Evolutionary conservation across 2,329 filamentous ascomycete genomes (phyloP).

Genomic region (Rhynchosporium secalis): DNA sequence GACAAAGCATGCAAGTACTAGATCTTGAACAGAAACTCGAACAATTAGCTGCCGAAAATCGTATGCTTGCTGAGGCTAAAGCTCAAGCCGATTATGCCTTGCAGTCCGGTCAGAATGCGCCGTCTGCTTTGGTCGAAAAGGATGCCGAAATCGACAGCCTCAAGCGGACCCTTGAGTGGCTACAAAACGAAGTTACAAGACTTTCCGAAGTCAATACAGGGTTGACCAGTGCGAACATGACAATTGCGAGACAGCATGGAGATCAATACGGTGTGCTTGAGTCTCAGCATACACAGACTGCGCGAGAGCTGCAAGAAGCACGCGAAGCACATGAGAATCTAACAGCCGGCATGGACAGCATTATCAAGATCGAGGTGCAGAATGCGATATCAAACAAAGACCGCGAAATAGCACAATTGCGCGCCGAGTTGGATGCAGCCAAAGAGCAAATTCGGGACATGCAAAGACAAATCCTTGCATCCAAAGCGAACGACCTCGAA

Average conservation of each 20-base stretch:
- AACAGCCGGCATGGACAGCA: conserved; percentile 61
- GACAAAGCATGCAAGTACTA: conserved; percentile 95
- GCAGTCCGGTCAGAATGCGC: conserved; percentile 61
- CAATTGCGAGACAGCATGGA: conserved; percentile 74
- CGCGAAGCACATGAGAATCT: conserved; percentile 63
- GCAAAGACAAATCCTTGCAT: conserved; percentile 57
- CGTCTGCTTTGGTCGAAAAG: conserved; percentile 73
- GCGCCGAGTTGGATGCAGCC: conserved; percentile 72
- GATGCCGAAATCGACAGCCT: conserved; percentile 85
- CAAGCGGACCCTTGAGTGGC: conserved; percentile 72
- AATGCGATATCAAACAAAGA: conserved; percentile 77
- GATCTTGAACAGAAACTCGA: conserved; percentile 87
- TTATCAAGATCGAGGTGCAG: conserved; percentile 61
- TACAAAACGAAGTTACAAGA: conserved; percentile 79
- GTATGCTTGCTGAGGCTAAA: conserved; percentile 71
- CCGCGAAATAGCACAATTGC: conserved; percentile 75
- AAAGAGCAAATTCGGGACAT: conserved; percentile 60
- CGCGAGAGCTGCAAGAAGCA: conserved; percentile 68
- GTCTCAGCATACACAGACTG: conserved; percentile 63
- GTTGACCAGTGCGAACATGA: conserved; percentile 73
- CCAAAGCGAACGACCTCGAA: conserved; percentile 62
- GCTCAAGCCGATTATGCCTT: conserved; percentile 66
- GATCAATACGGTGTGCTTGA: conserved; percentile 69
- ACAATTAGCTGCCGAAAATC: conserved; percentile 82
- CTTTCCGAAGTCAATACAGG: conserved; percentile 81